A percentile compares a stretch with the other conserved stretches of the same genome.
Conservation (phyloP, 257 asterid genomes). For the Cordia subcordata region DNA sequence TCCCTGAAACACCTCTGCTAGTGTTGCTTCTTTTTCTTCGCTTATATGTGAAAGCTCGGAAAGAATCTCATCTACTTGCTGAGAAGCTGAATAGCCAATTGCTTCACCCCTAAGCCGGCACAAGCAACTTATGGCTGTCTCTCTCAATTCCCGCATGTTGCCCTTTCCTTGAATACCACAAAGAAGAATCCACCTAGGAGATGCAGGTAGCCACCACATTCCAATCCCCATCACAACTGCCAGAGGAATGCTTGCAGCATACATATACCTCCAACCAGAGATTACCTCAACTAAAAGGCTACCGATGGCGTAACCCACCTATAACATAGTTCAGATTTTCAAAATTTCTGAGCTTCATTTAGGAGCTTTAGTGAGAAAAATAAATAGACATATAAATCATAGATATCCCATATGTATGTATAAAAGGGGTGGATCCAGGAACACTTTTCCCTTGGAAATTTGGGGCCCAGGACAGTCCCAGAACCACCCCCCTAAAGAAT, state of each 20-base stretch:
- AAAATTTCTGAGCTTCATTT: conserved; percentile 12
- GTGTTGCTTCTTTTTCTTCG: conserved; percentile 66
- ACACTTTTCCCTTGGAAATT: no score
- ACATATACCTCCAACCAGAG: conserved; percentile 92
- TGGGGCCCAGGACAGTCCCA: no score
- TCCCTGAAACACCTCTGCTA: conserved; percentile 80
- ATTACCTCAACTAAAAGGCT: conserved; percentile 70
- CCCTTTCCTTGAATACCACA: conserved; percentile 84
- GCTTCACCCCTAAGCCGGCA: conserved; percentile 72
- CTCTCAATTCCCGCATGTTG: conserved; percentile 45
- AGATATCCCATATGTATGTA: neutral
- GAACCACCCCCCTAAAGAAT: neutral
- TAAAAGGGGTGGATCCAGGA: no score
- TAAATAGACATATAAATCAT: neutral
- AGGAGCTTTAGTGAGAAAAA: neutral
- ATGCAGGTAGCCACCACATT: conserved; percentile 94
- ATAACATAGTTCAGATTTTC: conserved; percentile 20
- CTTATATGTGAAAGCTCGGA: conserved; percentile 77
- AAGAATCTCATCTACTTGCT: conserved; percentile 77
- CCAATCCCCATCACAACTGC: conserved; percentile 84
- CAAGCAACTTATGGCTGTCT: conserved; percentile 65
- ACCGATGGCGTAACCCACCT: conserved; percentile 81
- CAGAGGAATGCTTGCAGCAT: conserved; percentile 67
- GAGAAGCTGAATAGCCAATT: conserved; percentile 50
- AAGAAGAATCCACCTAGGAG: conserved; percentile 97